Evolutionary conservation across 2,329 filamentous ascomycete species (phyloP), one percentile per base, ranked within the genome.

Genomic region (Magnaporthiopsis poae): DNA sequence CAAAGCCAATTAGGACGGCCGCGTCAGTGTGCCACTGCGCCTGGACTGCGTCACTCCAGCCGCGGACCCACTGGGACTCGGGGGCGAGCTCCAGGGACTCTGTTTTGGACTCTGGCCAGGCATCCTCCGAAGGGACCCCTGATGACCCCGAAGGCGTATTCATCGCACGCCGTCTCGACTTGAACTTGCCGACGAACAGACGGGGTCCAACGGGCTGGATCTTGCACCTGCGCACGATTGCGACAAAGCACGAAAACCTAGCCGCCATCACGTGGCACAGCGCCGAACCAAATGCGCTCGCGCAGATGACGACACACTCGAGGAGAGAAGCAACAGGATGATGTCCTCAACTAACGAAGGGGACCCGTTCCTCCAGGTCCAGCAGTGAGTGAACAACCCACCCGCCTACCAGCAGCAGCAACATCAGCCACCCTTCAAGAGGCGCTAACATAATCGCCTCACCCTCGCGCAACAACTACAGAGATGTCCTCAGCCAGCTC

Each of bases 401-500:
- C 9, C n/a, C 3, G 31, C 9, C 12, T 5, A 52, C 29, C 65
- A 36, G 35, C 27, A 56, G 31, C 65, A 36, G 35, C 31, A 36
- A 1, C 35, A 36, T 21, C 21, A 46, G 13, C 29, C 65, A 61
- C 46, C 61, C 27, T 68, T 61, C 31, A 60, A 63, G 62, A 60
- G 46, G 52, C 63, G 46, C 65, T 69, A 60, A 69, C 61, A 15
- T 25, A 31, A 35, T 27, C 27, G 60, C 8, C 62, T 62, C 64
- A 60, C 62, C 61, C 64, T 62, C 25, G 46, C 69, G 67, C 67
- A 69, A 36, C 35, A 11, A 12, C 35, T 8, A 66, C 75, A 96
- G 92, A 79, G 95, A 99, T 79, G 91, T 98, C 71, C 88, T 96
- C 71, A 81, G 88, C 69, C 90, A 96, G 68, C 88, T 99, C 70